These are phyloP conservation scores for Diaporthe nobilis DNA, from an alignment of 2,329 filamentous ascomycete genomes.

Conservation along the genomic window DNA sequence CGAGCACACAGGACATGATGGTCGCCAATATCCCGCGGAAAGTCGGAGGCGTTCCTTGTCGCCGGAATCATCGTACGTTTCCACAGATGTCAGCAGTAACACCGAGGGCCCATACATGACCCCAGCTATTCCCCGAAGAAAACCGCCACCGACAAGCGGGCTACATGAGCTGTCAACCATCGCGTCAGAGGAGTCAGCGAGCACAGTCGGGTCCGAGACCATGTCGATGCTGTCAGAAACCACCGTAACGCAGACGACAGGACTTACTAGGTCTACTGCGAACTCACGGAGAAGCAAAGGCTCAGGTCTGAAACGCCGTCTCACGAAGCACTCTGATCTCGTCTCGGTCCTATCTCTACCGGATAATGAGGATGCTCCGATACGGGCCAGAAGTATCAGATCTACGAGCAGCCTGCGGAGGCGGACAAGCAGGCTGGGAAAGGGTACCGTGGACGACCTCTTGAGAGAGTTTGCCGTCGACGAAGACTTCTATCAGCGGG, in stretches of 20 bases:
- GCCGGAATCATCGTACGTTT: conserved; percentile 48
- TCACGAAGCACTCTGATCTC: conserved; percentile 93
- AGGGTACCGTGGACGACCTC: conserved; percentile 80
- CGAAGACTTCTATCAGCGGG: conserved; percentile 88
- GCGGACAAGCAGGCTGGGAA: conserved; percentile 75
- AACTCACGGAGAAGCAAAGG: conserved; percentile 61
- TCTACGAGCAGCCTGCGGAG: conserved; percentile 85
- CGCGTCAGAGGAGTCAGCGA: conserved; percentile 65
- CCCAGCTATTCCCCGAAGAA: conserved; percentile 44
- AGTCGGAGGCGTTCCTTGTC: conserved; percentile 51
- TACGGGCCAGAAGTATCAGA: conserved; percentile 77
- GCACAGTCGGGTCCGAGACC: conserved; percentile 63
- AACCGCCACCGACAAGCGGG: conserved; percentile 66
- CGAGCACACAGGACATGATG: conserved; percentile 40
- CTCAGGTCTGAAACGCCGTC: conserved; percentile 76
- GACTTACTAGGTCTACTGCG: conserved; percentile 62
- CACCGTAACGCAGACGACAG: conserved; percentile 67
- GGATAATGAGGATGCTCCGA: conserved; percentile 67
- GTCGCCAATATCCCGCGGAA: conserved; percentile 51
- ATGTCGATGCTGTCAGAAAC: conserved; percentile 64
- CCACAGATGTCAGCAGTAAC: conserved; percentile 43
- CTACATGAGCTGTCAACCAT: conserved; percentile 71
- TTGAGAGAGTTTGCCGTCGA: conserved; percentile 86
- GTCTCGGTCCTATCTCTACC: conserved; percentile 91
- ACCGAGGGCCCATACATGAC: conserved; percentile 47